phyloP scores from a whole-genome alignment of 2,329 filamentous ascomycete species.

The Boeremia exigua region DNA sequence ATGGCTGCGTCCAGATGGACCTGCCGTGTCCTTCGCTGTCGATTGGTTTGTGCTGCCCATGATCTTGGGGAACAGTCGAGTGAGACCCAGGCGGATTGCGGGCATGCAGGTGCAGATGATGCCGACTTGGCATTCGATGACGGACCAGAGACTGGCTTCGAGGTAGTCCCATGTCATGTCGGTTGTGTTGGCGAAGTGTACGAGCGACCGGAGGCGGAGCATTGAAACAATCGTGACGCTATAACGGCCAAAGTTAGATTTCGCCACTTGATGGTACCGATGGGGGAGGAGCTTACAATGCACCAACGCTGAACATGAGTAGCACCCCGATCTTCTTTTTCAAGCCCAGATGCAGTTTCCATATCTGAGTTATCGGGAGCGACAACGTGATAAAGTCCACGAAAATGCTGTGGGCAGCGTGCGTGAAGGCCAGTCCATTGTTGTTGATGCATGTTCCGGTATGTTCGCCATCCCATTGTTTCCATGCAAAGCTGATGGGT shows the following conservation, averaged over 20 bases:
- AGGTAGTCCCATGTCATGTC: constrained; percentile 42
- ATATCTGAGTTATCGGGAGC: constrained; percentile 41
- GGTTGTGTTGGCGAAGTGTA: constrained; percentile 49
- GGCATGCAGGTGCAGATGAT: constrained; percentile 54
- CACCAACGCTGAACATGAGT: constrained; percentile 46
- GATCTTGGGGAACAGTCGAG: constrained; percentile 8
- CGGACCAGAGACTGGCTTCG: constrained; percentile 41
- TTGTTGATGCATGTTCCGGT: constrained; percentile 42
- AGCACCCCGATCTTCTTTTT: constrained; percentile 47
- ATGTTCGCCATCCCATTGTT: constrained; percentile 34
- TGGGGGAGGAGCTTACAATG: constrained; percentile 34
- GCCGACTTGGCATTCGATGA: constrained; percentile 49
- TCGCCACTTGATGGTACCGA: neutral
- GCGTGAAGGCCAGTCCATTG: constrained; percentile 38
- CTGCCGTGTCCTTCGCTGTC: constrained; percentile 1
- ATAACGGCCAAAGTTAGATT: neutral
- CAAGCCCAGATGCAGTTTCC: constrained; percentile 32
- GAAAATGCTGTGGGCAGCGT: constrained; percentile 39
- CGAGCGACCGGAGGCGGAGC: constrained; percentile 49
- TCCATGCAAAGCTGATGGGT: constrained; percentile 42
- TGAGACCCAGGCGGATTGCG: constrained; percentile 41
- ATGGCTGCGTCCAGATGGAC: neutral
- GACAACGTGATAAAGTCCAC: constrained; percentile 35
- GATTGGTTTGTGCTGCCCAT: constrained; percentile 8
- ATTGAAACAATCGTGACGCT: constrained; percentile 53